phyloP scores from a whole-genome alignment of 228 moss, liverwort and hornwort genomes.

The Sphagnum magellanicum region DNA sequence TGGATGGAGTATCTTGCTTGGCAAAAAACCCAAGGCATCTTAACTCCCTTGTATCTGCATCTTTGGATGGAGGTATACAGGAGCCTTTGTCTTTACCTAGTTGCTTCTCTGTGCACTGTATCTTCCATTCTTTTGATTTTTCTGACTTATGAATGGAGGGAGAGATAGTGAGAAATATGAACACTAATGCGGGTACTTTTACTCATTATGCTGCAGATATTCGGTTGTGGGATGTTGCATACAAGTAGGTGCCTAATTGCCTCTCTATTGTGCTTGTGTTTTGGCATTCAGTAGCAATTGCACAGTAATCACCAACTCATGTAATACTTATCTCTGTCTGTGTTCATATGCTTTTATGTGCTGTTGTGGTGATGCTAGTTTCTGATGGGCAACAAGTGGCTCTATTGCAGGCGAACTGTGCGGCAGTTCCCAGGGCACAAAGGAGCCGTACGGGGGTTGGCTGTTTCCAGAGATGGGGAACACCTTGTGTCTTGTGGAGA shows the following conservation, averaged over 20 bases:
- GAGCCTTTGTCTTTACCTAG: not conserved
- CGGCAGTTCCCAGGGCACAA: slow-evolving; percentile 83
- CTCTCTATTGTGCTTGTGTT: too few species aligned
- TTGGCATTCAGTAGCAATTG: too few species aligned
- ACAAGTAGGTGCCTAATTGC: slow-evolving; percentile 28
- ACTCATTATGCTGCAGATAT: slow-evolving; percentile 47
- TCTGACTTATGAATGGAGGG: not conserved
- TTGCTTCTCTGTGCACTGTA: not conserved
- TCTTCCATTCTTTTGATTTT: not conserved
- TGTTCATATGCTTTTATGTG: too few species aligned
- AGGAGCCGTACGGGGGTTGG: slow-evolving; percentile 84
- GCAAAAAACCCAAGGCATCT: slow-evolving; percentile 69
- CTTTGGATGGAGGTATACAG: slow-evolving; percentile 86
- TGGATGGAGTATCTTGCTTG: slow-evolving; percentile 80
- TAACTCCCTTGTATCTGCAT: slow-evolving; percentile 81
- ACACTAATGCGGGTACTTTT: not conserved
- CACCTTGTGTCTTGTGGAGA: slow-evolving; percentile 90
- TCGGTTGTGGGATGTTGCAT: slow-evolving; percentile 87
- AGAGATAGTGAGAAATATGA: not conserved
- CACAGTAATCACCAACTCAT: too few species aligned
- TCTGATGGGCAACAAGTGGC: too few species aligned
- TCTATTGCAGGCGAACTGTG: slow-evolving; percentile 50
- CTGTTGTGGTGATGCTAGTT: too few species aligned
- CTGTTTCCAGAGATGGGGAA: slow-evolving; percentile 72
- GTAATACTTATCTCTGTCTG: too few species aligned